A percentile compares a stretch with the other conserved stretches of the same genome.
Conservation (phyloP, 2,329 filamentous ascomycete species). For the Chrysosporium keratinophilum region DNA sequence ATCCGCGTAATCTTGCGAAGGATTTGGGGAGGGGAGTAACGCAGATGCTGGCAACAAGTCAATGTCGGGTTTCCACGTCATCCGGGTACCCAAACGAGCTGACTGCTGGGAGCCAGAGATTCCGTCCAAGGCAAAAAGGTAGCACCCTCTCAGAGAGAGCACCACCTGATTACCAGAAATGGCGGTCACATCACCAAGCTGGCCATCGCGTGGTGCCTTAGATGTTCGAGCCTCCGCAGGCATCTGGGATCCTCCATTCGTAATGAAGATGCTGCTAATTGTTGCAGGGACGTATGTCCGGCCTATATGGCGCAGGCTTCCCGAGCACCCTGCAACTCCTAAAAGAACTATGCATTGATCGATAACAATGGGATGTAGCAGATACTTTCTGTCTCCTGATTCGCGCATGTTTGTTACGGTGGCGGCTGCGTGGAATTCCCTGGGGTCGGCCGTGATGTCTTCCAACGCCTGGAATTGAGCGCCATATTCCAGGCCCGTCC, state of each 20-base stretch:
- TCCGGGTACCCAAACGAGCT: not conserved
- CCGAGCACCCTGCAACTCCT: not conserved
- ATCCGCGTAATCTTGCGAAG: too few relatives aligned
- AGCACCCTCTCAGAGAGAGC: not conserved
- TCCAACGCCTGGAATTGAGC: slow-evolving; percentile 3
- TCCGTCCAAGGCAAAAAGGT: too few relatives aligned
- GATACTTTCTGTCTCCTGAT: not conserved
- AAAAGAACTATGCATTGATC: not conserved
- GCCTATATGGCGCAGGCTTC: too few relatives aligned
- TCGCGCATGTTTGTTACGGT: not conserved
- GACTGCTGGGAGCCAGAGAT: not conserved
- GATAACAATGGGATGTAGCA: not conserved
- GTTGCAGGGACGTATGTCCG: not conserved
- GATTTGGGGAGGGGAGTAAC: not conserved
- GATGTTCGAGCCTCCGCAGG: not conserved
- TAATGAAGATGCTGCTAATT: not conserved
- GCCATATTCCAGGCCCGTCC: slow-evolving; percentile 5
- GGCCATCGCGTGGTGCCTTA: not conserved
- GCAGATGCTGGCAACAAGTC: not conserved
- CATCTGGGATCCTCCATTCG: not conserved
- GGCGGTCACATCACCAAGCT: not conserved
- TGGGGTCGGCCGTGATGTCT: not conserved
- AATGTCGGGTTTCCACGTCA: not conserved
- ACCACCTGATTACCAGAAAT: not conserved
- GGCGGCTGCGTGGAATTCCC: not conserved